Base-by-base conservation (phyloP, 148 eudicot species). In the Cornus suecica region DNA sequence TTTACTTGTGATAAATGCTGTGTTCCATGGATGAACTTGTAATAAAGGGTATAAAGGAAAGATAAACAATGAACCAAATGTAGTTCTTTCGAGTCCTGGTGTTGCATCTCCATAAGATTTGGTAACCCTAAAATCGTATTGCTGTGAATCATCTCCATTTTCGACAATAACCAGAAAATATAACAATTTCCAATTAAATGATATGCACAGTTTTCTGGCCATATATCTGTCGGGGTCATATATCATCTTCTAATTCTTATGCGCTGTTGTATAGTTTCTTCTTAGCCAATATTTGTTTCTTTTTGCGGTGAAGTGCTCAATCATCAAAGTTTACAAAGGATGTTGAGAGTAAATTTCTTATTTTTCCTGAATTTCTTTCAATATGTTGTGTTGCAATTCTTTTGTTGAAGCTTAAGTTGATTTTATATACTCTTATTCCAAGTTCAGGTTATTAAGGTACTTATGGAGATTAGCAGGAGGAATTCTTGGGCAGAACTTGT, bases 401-500 rank as follows among this genome's bases (percentile, higher is more conserved):
- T 31, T 0, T 64, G n/a, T 30, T 51, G 22, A 2, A 22, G 56
- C 66, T 63, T 52, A n/a, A 52, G 67, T 60, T 34, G 9, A 72
- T 42, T 25, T 54, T 60, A 4, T 25, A 25, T 74, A 27, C 31
- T 41, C 58, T 64, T 54, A 79, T 66, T 71, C 66, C 69, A 61
- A 64, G 68, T 80, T 70, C 87, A 95, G 99, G 97, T 95, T 54
- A 81, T 92, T 52, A 89, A 91, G 83, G 91, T 85, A 60, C 88
- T 95, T 70, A 86, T 95, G 75, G 88, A 88, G 78, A 82, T 87
- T 78, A 91, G 99, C 84, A 83, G 94, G 82, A 74, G 81, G 80
- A 83, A 90, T 82, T 89, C 97, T 16, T 95, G 99, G 99, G 99
- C 97, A 63, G 97, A 95, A 84, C 77, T 89, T 66, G 97, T 95